Percentiles rank a stretch among this genome's conserved stretches.
Conservation (phyloP, 495 filamentous ascomycete genomes). For the Cladorrhinum samala region DNA sequence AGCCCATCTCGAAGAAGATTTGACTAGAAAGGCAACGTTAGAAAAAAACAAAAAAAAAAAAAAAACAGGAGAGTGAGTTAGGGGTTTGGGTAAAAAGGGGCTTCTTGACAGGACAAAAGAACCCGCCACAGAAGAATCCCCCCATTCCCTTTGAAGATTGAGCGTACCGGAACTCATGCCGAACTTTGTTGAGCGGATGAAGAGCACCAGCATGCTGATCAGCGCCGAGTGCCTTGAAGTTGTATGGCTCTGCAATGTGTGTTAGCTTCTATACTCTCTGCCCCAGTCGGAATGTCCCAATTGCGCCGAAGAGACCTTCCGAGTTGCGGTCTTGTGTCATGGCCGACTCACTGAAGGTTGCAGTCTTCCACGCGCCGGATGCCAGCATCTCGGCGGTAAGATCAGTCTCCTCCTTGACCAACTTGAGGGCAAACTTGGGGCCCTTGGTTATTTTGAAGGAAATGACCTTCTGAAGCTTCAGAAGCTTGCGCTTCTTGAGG, state of each 20-base stretch:
- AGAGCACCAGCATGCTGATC: conserved; percentile 74
- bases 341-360: conserved; percentile 56
- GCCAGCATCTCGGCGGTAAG: conserved; percentile 88
- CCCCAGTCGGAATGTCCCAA: neutral
- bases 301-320: too few relatives aligned
- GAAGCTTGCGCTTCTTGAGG: conserved; percentile 81
- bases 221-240: conserved; percentile 87
- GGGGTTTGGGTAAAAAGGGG: neutral
- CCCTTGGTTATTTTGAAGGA: conserved; percentile 79
- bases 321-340: neutral
- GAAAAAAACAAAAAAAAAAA: neutral
- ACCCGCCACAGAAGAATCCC: too few relatives aligned
- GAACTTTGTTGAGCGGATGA: conserved; percentile 92
- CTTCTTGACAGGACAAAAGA: neutral
- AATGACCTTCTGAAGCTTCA: conserved; percentile 75
- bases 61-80: too few relatives aligned
- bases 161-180: conserved; percentile 64
- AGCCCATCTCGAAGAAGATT: conserved; percentile 95
- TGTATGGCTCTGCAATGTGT: conserved; percentile 63
- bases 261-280: neutral
- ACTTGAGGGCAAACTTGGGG: conserved; percentile 73
- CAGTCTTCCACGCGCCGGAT: conserved; percentile 74
- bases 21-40: conserved; percentile 44
- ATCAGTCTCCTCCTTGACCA: conserved; percentile 91
- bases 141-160: neutral